A percentile compares a stretch with the other conserved stretches of the same genome.
These are phyloP conservation scores for Corchorus capsularis DNA, from an alignment of 345 rosid genomes.

Conservation along the genomic window DNA sequence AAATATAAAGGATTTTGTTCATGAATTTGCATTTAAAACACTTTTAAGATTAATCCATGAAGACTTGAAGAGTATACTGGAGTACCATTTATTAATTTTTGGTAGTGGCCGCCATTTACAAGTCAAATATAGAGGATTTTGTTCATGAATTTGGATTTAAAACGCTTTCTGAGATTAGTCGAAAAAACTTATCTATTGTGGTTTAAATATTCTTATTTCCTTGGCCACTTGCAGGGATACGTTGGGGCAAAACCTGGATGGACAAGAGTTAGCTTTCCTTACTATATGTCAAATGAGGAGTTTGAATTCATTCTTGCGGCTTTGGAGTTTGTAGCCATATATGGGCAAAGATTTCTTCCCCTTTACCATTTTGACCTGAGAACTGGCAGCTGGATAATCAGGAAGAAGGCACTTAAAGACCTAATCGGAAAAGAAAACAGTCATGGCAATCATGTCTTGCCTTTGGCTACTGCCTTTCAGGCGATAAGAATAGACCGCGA, in stretches of 20 bases:
- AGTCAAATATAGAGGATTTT: too few relatives aligned
- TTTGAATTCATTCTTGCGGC: slow-evolving; percentile 55
- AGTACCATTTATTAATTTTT: too few relatives aligned
- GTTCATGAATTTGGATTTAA: too few relatives aligned
- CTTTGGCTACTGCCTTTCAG: slow-evolving; percentile 9
- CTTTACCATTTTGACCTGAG: slow-evolving; percentile 44
- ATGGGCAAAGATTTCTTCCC: slow-evolving; percentile 55
- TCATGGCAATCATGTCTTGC: too few relatives aligned
- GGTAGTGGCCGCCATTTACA: too few relatives aligned
- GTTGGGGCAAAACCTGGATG: slow-evolving; percentile 58
- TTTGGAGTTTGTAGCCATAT: slow-evolving; percentile 45
- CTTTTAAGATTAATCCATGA: too few relatives aligned
- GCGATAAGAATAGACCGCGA: background rate
- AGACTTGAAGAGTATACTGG: background rate
- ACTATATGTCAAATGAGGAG: slow-evolving; percentile 56
- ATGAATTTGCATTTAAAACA: too few relatives aligned
- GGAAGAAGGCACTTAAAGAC: slow-evolving; percentile 29
- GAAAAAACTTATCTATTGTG: too few relatives aligned
- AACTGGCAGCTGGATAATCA: slow-evolving; percentile 50
- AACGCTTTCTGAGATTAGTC: too few relatives aligned
- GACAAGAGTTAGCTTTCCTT: slow-evolving; percentile 71
- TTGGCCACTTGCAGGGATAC: slow-evolving; percentile 36
- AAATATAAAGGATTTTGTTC: too few relatives aligned
- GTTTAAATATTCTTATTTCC: too few relatives aligned
- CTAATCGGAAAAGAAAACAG: background rate